Conservation (phyloP, 306 rosid genomes). For the Carpinus viminea region DNA sequence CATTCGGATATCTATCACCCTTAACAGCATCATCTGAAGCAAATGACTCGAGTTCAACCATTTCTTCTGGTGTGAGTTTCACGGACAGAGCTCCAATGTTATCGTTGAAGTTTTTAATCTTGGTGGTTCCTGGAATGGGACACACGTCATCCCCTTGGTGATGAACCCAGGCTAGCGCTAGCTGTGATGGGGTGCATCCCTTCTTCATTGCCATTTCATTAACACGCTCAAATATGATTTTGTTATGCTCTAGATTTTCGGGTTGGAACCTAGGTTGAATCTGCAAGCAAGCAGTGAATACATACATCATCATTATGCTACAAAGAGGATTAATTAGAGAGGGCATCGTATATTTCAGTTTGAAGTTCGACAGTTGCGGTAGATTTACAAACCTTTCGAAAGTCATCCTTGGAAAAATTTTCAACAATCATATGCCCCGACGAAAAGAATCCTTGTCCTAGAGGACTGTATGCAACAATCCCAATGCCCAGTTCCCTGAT, state of each 20-base stretch:
- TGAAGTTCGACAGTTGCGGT: no score
- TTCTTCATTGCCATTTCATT: slow-evolving; percentile 57
- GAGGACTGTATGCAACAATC: slow-evolving; percentile 68
- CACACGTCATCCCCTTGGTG: slow-evolving; percentile 68
- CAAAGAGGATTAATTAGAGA: no score
- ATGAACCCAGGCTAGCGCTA: slow-evolving; percentile 66
- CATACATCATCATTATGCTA: neutral
- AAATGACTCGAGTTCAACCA: slow-evolving; percentile 56
- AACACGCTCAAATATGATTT: slow-evolving; percentile 54
- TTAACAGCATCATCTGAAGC: slow-evolving; percentile 45
- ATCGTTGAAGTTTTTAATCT: slow-evolving; percentile 54
- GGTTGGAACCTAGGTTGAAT: slow-evolving; percentile 46
- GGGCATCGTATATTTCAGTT: no score
- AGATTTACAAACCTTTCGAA: slow-evolving; percentile 45
- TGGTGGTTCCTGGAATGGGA: slow-evolving; percentile 82
- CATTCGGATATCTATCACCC: slow-evolving; percentile 39
- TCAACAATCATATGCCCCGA: slow-evolving; percentile 43
- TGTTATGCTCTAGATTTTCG: slow-evolving; percentile 60
- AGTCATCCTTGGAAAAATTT: slow-evolving; percentile 31
- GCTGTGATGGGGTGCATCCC: slow-evolving; percentile 63
- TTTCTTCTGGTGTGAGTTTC: slow-evolving; percentile 58
- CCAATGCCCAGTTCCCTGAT: slow-evolving; percentile 63
- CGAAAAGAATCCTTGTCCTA: slow-evolving; percentile 67
- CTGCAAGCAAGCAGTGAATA: slow-evolving; percentile 29
- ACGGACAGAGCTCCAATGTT: slow-evolving; percentile 63